Evolutionary conservation across 768 basidiomycete genomes (phyloP).

Genomic region (Clavaria fumosa): DNA sequence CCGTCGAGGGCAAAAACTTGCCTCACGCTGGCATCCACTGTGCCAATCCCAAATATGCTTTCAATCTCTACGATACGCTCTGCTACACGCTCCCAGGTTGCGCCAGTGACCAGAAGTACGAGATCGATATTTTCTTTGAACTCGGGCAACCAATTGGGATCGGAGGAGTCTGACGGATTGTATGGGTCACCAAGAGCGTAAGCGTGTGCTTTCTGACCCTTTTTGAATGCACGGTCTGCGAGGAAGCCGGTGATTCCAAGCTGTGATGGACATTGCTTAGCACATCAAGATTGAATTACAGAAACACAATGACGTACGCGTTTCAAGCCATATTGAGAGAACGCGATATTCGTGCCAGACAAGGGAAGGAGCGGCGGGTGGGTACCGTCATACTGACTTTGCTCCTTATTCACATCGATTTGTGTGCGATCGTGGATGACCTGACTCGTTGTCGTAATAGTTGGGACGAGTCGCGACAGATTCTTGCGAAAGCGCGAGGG

Average conservation of each 20-base stretch:
- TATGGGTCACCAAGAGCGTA: conserved; percentile 11
- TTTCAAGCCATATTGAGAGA: background rate
- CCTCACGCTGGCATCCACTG: conserved; percentile 18
- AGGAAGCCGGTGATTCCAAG: background rate
- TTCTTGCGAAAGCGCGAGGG: conserved; percentile 27
- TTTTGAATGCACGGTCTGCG: background rate
- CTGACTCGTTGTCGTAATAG: conserved; percentile 31
- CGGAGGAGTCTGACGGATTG: conserved; percentile 14
- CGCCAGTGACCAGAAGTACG: conserved; percentile 34
- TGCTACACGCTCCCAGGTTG: conserved; percentile 23
- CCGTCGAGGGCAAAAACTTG: conserved; percentile 24
- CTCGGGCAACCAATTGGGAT: conserved; percentile 31
- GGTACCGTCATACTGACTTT: background rate
- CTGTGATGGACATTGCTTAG: background rate
- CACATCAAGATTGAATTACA: background rate
- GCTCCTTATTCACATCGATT: conserved; percentile 12
- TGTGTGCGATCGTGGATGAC: conserved; percentile 25
- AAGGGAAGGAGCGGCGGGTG: background rate
- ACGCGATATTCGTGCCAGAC: background rate
- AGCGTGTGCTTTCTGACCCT: background rate
- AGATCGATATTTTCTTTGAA: conserved; percentile 35
- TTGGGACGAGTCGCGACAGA: conserved; percentile 24
- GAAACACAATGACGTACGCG: background rate
- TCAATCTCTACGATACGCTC: conserved; percentile 13
- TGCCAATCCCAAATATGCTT: background rate